These are phyloP conservation scores for Blastobotrys proliferans DNA, from an alignment of 1,139 yeast species.

Conservation along the genomic window DNA sequence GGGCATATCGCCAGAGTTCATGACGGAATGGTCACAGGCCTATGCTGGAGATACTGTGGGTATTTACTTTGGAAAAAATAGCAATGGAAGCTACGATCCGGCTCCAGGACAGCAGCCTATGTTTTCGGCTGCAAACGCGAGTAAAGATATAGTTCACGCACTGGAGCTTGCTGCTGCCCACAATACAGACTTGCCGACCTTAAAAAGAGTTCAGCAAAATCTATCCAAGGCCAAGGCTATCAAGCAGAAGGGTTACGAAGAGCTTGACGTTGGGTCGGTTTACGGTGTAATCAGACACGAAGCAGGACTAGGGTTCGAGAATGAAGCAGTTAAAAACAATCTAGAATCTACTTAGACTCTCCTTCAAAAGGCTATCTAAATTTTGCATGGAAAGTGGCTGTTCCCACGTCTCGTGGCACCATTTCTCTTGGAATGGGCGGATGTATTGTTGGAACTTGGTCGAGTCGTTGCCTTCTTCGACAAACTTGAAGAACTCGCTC, in stretches of 20 bases:
- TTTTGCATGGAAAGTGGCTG: too few species aligned
- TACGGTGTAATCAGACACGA: slow-evolving; percentile 29
- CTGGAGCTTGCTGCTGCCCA: slow-evolving; percentile 22
- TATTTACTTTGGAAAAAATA: slow-evolving; percentile 22
- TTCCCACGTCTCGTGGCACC: not conserved
- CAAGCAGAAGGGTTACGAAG: slow-evolving; percentile 21
- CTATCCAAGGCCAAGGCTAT: slow-evolving; percentile 22
- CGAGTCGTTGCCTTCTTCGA: slow-evolving; percentile 3
- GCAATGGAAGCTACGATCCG: slow-evolving; percentile 23
- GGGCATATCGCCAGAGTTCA: slow-evolving; percentile 23
- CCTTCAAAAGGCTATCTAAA: too few species aligned
- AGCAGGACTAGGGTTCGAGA: slow-evolving; percentile 31
- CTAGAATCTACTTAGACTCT: too few species aligned
- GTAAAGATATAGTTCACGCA: slow-evolving; percentile 29
- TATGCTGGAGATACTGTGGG: slow-evolving; percentile 24
- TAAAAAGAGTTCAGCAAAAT: slow-evolving; percentile 22
- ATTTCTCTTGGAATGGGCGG: not conserved
- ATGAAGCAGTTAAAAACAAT: slow-evolving; percentile 24
- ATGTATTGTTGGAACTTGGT: not conserved
- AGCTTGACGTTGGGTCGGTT: slow-evolving; percentile 30
- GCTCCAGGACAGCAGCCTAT: slow-evolving; percentile 23
- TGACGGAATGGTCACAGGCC: slow-evolving; percentile 23
- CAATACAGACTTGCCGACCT: slow-evolving; percentile 23
- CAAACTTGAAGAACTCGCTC: slow-evolving; percentile 12
- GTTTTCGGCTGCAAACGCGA: slow-evolving; percentile 27